phyloP scores from a whole-genome alignment of 2,329 filamentous ascomycete genomes.

The Fusarium mangiferae region DNA sequence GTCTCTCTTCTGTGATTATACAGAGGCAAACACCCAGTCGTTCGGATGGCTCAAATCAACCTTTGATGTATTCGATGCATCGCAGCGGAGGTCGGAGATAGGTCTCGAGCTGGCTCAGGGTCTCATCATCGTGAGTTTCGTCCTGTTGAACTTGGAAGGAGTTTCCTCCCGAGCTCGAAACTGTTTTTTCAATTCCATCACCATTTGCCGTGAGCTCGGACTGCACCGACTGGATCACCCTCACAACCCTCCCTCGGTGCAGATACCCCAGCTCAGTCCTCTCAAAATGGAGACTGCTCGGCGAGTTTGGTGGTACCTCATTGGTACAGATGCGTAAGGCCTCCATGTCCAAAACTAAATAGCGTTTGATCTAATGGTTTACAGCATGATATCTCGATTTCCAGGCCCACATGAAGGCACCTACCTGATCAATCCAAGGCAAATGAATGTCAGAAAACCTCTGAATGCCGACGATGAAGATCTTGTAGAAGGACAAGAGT shows the following conservation, averaged over 20 bases:
- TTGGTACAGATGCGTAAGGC: constrained; percentile 53
- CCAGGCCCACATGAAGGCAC: constrained; percentile 49
- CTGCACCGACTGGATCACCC: constrained; percentile 55
- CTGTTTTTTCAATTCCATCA: constrained; percentile 30
- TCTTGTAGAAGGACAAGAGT: constrained; percentile 44
- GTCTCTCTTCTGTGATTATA: constrained; percentile 40
- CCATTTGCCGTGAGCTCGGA: constrained; percentile 42
- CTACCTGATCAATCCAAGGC: constrained; percentile 51
- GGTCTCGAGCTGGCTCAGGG: constrained; percentile 53
- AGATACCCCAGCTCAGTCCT: constrained; percentile 37
- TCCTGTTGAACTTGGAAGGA: constrained; percentile 51
- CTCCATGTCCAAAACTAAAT: not conserved
- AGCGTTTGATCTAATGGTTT: not conserved
- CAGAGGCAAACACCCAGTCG: constrained; percentile 45
- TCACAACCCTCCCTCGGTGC: constrained; percentile 23
- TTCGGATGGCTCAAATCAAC: constrained; percentile 49
- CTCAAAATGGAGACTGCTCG: constrained; percentile 52
- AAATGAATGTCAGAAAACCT: constrained; percentile 53
- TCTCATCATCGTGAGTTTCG: constrained; percentile 51
- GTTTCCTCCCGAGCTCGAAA: constrained; percentile 29
- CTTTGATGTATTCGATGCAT: constrained; percentile 50
- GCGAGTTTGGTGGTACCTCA: constrained; percentile 58
- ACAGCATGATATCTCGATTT: constrained; percentile 52
- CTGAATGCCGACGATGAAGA: constrained; percentile 53
- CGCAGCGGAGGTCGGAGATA: constrained; percentile 41